Base-by-base conservation (phyloP, 2,329 filamentous ascomycete genomes). In the Phialemonium atrogriseum region DNA sequence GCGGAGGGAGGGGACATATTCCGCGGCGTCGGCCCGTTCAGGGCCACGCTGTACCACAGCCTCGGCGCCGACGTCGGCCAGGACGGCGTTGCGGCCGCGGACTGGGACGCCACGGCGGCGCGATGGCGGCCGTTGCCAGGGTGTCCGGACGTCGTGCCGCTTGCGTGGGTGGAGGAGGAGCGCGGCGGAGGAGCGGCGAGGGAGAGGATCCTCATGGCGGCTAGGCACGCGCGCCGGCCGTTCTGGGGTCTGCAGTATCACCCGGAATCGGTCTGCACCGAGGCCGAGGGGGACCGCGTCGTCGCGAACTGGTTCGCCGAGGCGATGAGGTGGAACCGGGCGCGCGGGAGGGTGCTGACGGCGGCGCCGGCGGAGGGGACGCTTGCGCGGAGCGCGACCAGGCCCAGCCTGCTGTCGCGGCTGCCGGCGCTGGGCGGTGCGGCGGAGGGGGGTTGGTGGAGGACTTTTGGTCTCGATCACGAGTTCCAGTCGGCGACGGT, bases 191-290 rank as follows among this genome's bases (percentile, higher is more conserved):
- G 50, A 9, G 36, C 41, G n/a, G n/a, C n/a, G 8, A 43, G 47
- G 7, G 69, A 74, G 47, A 59, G 68, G 24, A 68, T 87, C 4
- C 56, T 91, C n/a, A 93, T 93, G 84, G 84, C 73, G 0, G 75
- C 80, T 11, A 73, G 68, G 40, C 86, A 94, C 52, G 58, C 52
- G 12, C 49, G 41, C 1, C 79, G 76, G 42, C 87, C 88, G 0
- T 83, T 89, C 41, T 93, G 83, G 79, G 88, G 83, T 0, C 67
- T 94, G 12, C 88, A 94, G 50, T 94, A 91, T 46, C 87, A 94
- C 49, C 87, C 87, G 0, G 87, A 95, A 54, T 94, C 85, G 0
- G 73, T 86, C 10, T 94, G 86, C 52, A 93, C 87, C 4, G 82
- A 84, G 23, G 58, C 65, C 4, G 69, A 71, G 37, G 79, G 82